phyloP scores from a whole-genome alignment of 2,329 filamentous ascomycete species.

The Thelonectria olida region DNA sequence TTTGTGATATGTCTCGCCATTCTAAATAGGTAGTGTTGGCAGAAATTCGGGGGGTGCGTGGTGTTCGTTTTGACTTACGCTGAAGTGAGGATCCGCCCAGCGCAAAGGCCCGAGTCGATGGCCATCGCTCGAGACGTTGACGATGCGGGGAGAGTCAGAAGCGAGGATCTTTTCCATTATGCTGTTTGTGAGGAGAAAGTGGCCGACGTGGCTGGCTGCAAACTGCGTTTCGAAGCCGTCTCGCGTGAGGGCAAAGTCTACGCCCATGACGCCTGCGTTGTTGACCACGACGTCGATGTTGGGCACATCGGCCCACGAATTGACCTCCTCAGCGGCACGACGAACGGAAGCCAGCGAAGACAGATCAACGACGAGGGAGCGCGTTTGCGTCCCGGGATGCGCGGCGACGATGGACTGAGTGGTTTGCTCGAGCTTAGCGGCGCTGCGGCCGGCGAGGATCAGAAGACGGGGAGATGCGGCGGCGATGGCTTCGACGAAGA shows the following conservation, averaged over 20 bases:
- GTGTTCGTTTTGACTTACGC: slow-evolving; percentile 38
- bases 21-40: slow-evolving; percentile 38
- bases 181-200: slow-evolving; percentile 57
- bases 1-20: slow-evolving; percentile 41
- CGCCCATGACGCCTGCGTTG: slow-evolving; percentile 54
- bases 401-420: slow-evolving; percentile 45
- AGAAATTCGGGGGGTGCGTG: neutral
- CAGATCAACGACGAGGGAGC: slow-evolving; percentile 50
- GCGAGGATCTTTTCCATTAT: slow-evolving; percentile 54
- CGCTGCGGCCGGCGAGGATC: slow-evolving; percentile 56
- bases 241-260: slow-evolving; percentile 37
- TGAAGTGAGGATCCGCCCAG: slow-evolving; percentile 45
- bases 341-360: slow-evolving; percentile 51
- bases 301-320: slow-evolving; percentile 43
- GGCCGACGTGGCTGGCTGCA: slow-evolving; percentile 55
- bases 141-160: slow-evolving; percentile 46
- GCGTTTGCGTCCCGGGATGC: slow-evolving; percentile 45
- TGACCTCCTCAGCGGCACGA: slow-evolving; percentile 48
- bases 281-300: slow-evolving; percentile 53
- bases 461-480: slow-evolving; percentile 51
- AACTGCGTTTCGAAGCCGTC: slow-evolving; percentile 56
- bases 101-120: slow-evolving; percentile 44
- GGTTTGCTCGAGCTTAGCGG: slow-evolving; percentile 50
- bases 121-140: slow-evolving; percentile 51
- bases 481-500: slow-evolving; percentile 50